Percentiles rank a stretch among this genome's conserved stretches.
phyloP scores from a whole-genome alignment of 306 rosid genomes.

The Spatholobus suberectus region DNA sequence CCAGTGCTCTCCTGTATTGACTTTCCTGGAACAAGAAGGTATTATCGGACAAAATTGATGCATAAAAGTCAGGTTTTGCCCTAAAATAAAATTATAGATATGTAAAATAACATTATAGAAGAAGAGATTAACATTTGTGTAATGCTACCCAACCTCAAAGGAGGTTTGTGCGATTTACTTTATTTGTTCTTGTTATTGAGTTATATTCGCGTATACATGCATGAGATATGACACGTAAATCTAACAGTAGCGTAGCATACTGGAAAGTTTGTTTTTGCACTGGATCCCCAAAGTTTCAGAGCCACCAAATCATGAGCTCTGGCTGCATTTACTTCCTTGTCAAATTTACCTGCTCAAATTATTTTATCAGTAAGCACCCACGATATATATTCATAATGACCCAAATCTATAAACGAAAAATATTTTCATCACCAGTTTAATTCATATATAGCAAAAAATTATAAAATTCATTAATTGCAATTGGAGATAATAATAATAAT shows the following conservation, averaged over 20 bases:
- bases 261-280: slow-evolving; percentile 1
- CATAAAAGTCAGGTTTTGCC: neutral
- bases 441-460: neutral
- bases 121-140: neutral
- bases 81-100: neutral
- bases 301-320: slow-evolving; percentile 22
- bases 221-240: neutral
- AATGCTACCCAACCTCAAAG: neutral
- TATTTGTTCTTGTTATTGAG: neutral
- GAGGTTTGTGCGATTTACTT: neutral
- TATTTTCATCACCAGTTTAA: neutral
- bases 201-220: neutral
- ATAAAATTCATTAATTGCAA: neutral
- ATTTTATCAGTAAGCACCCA: neutral
- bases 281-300: neutral
- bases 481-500: neutral
- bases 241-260: neutral
- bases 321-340: slow-evolving; percentile 23
- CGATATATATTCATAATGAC: neutral
- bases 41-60: neutral
- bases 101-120: neutral
- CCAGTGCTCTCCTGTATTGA: neutral
- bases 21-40: slow-evolving; percentile 1
- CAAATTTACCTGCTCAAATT: slow-evolving; percentile 23
- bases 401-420: neutral